These are phyloP conservation scores for Trichosporon ovoides DNA, from an alignment of 1,284 basidiomycete species.

Conservation along the genomic window DNA sequence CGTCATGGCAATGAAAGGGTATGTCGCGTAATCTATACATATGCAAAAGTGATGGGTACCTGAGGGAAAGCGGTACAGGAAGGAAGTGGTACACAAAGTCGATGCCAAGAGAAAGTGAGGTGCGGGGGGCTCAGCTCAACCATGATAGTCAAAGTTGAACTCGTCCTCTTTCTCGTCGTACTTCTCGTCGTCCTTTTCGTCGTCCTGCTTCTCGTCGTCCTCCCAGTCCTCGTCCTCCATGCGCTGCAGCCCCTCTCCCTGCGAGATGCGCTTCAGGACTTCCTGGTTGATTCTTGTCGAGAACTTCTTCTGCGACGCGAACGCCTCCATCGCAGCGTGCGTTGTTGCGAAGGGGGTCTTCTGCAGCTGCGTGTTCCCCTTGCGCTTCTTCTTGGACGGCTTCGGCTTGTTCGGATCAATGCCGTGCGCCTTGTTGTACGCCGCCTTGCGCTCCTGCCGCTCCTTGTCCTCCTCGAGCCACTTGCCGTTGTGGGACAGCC, in stretches of 20 bases:
- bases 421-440: slow-evolving; percentile 26
- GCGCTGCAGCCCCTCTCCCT: slow-evolving; percentile 17
- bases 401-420: slow-evolving; percentile 28
- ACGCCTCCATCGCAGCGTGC: slow-evolving; percentile 33
- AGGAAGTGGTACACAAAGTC: neutral
- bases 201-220: slow-evolving; percentile 11
- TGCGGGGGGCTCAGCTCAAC: neutral
- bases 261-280: slow-evolving; percentile 18
- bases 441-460: slow-evolving; percentile 30
- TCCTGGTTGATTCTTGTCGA: slow-evolving; percentile 40
- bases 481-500: slow-evolving; percentile 93
- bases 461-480: slow-evolving; percentile 80
- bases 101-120: neutral
- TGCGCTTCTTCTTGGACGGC: slow-evolving; percentile 11
- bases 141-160: neutral
- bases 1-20: too few relatives aligned
- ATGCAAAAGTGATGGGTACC: neutral
- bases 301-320: slow-evolving; percentile 39
- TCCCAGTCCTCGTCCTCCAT: slow-evolving; percentile 27
- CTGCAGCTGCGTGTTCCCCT: slow-evolving; percentile 22
- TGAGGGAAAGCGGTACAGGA: neutral
- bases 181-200: slow-evolving; percentile 11
- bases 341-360: slow-evolving; percentile 33
- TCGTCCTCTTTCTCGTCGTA: slow-evolving; percentile 10
- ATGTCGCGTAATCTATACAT: neutral